Evolutionary conservation across 1,284 basidiomycete genomes (phyloP).

Genomic region (Trichosporon asahii): DNA sequence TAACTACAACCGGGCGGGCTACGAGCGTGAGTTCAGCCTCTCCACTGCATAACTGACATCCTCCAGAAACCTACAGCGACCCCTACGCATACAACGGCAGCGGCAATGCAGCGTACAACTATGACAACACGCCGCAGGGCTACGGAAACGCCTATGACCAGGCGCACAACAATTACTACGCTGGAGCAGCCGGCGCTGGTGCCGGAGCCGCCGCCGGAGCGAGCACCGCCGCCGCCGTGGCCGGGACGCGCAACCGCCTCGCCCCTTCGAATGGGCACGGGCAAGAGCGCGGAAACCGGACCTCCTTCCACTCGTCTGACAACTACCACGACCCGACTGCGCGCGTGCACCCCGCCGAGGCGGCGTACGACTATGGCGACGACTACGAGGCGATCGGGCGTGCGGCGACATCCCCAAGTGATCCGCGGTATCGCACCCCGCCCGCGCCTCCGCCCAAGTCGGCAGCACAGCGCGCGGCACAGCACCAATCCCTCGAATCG

Average conservation of each 20-base stretch:
- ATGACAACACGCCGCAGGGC: constrained; percentile 2
- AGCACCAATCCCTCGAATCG: constrained; percentile 5
- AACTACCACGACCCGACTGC: constrained; percentile 18
- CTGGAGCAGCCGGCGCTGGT: neutral
- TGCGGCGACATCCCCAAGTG: constrained; percentile 30
- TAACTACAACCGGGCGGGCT: neutral
- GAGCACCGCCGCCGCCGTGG: neutral
- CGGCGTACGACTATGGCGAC: constrained; percentile 28
- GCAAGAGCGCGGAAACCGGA: neutral
- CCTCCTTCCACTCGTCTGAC: neutral
- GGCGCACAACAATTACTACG: constrained; percentile 13
- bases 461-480: neutral
- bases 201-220: neutral
- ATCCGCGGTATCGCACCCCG: constrained; percentile 27
- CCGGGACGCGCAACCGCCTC: neutral
- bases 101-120: constrained; percentile 17
- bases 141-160: constrained; percentile 2
- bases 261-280: neutral
- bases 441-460: neutral
- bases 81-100: constrained; percentile 24
- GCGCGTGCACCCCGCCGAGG: constrained; percentile 8
- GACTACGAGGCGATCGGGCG: constrained; percentile 40
- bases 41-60: constrained; percentile 13
- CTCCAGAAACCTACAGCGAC: constrained; percentile 11
- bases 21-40: constrained; percentile 20